Evolutionary conservation across 108 stramenopile species (phyloP).

Genomic region (Chaetoceros muelleri): DNA sequence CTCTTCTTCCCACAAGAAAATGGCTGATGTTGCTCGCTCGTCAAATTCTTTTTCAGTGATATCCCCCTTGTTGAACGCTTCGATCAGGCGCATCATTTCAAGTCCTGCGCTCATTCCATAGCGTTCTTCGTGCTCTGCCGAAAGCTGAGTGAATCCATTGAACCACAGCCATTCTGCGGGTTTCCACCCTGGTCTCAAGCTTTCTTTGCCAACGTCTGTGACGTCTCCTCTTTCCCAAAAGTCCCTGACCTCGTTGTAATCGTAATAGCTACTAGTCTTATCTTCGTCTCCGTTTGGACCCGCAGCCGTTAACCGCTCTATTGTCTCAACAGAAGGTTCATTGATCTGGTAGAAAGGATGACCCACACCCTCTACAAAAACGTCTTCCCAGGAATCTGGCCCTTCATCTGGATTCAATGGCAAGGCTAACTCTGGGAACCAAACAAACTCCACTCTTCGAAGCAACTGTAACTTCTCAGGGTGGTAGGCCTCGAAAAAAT

Average conservation of each 20-base stretch:
- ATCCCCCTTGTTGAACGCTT: conserved; percentile 26
- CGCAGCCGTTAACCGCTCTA: conserved; percentile 13
- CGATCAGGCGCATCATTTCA: neutral
- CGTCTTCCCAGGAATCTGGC: conserved; percentile 19
- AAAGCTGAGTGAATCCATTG: conserved; percentile 62
- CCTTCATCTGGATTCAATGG: conserved; percentile 66
- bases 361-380: conserved; percentile 48
- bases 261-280: conserved; percentile 60
- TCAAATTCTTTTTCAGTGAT: conserved; percentile 16
- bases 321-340: conserved; percentile 55
- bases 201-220: conserved; percentile 20
- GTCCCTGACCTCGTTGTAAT: conserved; percentile 69
- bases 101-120: conserved; percentile 40
- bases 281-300: conserved; percentile 24
- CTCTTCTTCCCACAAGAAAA: conserved; percentile 1
- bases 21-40: neutral
- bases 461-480: conserved; percentile 74
- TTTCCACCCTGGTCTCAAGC: neutral
- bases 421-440: conserved; percentile 68
- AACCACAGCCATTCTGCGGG: conserved; percentile 42
- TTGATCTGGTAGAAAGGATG: conserved; percentile 67
- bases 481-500: conserved; percentile 78
- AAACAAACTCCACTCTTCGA: conserved; percentile 76
- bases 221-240: conserved; percentile 40
- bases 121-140: conserved; percentile 75